phyloP scores from a whole-genome alignment of 371 early-diverging fungal genomes.

The Mucor racemosus region DNA sequence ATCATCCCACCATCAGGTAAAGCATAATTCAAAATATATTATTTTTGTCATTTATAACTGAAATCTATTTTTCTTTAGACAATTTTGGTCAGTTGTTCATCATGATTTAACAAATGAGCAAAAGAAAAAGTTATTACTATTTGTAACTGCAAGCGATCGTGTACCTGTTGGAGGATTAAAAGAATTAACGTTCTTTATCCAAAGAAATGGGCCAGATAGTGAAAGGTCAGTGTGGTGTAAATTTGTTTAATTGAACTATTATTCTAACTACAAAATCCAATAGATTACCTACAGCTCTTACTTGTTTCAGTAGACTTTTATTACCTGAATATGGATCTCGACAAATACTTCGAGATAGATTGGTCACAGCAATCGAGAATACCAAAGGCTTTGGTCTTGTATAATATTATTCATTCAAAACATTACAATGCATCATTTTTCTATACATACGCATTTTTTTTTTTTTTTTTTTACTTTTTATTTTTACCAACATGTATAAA shows the following conservation, averaged over 20 bases:
- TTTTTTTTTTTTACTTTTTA: background rate
- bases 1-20: constrained; percentile 58
- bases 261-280: background rate
- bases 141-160: constrained; percentile 97
- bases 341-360: constrained; percentile 85
- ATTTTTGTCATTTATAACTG: constrained; percentile 10
- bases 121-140: constrained; percentile 84
- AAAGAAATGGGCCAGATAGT: constrained; percentile 93
- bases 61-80: constrained; percentile 31
- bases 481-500: background rate
- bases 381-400: constrained; percentile 97
- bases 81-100: constrained; percentile 93
- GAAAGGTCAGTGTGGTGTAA: constrained; percentile 57
- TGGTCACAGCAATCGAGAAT: constrained; percentile 94
- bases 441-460: background rate
- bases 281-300: constrained; percentile 85
- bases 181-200: constrained; percentile 84
- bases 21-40: background rate
- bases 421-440: background rate
- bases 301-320: constrained; percentile 94
- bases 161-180: constrained; percentile 89
- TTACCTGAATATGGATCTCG: constrained; percentile 90
- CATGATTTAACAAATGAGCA: constrained; percentile 67
- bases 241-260: background rate
- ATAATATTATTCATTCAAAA: constrained; percentile 26